phyloP scores from a whole-genome alignment of 768 basidiomycete genomes.

The Boletus sp. region DNA sequence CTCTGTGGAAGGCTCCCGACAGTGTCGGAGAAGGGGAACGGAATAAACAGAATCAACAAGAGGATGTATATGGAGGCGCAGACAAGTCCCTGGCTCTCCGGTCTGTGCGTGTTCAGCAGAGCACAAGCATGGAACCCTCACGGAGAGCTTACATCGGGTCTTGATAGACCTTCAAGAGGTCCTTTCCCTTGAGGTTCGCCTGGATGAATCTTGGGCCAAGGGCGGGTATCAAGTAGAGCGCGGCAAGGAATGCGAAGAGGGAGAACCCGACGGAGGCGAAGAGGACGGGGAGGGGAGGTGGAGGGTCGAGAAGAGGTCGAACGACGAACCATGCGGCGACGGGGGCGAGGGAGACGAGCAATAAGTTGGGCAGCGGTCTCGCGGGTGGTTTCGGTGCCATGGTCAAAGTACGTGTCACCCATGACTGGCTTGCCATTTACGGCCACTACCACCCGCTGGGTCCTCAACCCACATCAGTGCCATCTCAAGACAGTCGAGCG shows the following conservation, averaged over 20 bases:
- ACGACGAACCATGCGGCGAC: conserved; percentile 70
- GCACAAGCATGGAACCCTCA: neutral
- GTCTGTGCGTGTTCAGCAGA: conserved; percentile 46
- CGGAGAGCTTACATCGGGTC: conserved; percentile 57
- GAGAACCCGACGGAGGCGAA: conserved; percentile 82
- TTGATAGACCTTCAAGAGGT: conserved; percentile 79
- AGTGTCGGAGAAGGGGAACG: conserved; percentile 85
- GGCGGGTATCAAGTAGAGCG: conserved; percentile 76
- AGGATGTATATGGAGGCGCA: conserved; percentile 88
- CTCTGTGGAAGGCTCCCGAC: conserved; percentile 46
- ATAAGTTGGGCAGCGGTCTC: conserved; percentile 48
- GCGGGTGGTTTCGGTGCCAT: conserved; percentile 33
- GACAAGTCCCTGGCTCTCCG: conserved; percentile 91
- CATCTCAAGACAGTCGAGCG: conserved; percentile 40
- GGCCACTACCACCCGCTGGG: conserved; percentile 8
- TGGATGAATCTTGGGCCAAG: conserved; percentile 77
- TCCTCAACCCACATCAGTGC: conserved; percentile 48
- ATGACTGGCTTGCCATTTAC: conserved; percentile 13
- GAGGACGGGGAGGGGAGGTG: conserved; percentile 67
- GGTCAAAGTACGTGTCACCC: neutral
- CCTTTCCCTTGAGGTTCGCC: conserved; percentile 80
- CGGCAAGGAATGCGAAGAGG: conserved; percentile 73
- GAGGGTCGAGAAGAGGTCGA: conserved; percentile 66
- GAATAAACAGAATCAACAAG: conserved; percentile 86
- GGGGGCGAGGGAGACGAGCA: conserved; percentile 61